Percentiles rank a stretch among this genome's conserved stretches.
These are phyloP conservation scores for Saccharomycodes ludwigii DNA, from an alignment of 805 yeast species.

Conservation along the genomic window DNA sequence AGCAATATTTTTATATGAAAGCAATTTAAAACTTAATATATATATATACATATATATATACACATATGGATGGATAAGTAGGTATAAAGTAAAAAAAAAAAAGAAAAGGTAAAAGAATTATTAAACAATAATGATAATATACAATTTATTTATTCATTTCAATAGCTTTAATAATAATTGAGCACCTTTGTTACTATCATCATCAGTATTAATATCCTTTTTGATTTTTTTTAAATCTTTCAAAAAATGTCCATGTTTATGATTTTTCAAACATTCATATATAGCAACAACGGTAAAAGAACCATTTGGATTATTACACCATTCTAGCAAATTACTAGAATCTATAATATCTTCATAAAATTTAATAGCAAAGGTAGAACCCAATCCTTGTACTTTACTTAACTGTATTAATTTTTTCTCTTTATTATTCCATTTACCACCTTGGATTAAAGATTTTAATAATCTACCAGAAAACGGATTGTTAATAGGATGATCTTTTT, in stretches of 20 bases:
- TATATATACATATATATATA: not conserved
- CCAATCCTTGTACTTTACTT: conserved; percentile 34
- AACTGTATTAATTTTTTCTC: conserved; percentile 36
- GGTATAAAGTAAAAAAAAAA: too few species aligned
- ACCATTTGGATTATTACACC: conserved; percentile 61
- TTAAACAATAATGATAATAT: too few species aligned
- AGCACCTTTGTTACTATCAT: conserved; percentile 55
- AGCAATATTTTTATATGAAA: too few species aligned
- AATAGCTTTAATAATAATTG: conserved; percentile 33
- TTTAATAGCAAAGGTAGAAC: conserved; percentile 46
- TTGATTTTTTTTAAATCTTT: conserved; percentile 41
- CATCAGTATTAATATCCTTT: conserved; percentile 29
- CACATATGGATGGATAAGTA: too few species aligned
- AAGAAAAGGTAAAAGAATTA: too few species aligned
- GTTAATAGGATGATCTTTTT: conserved; percentile 54
- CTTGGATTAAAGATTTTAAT: conserved; percentile 66
- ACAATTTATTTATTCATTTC: too few species aligned
- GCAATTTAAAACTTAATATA: not conserved
- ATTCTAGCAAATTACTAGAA: conserved; percentile 37
- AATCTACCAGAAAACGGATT: conserved; percentile 66
- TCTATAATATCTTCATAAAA: conserved; percentile 43
- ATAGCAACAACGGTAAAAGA: conserved; percentile 75
- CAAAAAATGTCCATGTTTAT: conserved; percentile 33
- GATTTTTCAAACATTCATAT: conserved; percentile 48
- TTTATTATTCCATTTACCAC: conserved; percentile 70